Evolutionary conservation across 2,329 filamentous ascomycete genomes (phyloP).

Genomic region (Venturia nashicola): DNA sequence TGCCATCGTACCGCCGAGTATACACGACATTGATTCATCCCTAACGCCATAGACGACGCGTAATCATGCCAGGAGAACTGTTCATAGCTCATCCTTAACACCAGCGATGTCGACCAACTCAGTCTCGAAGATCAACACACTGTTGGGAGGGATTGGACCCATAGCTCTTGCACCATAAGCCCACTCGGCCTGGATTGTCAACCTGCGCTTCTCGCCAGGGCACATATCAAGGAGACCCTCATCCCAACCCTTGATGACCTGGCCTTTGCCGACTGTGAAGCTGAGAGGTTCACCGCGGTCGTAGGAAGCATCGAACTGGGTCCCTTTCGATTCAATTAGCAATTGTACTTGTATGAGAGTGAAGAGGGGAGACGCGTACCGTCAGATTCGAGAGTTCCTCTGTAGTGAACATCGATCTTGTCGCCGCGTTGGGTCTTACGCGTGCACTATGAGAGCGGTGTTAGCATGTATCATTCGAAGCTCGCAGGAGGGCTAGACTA

Average conservation of each 20-base stretch:
- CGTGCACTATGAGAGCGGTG: constrained; percentile 40
- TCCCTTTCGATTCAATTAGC: constrained; percentile 45
- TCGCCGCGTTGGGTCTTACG: constrained; percentile 62
- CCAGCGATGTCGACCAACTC: constrained; percentile 11
- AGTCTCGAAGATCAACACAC: constrained; percentile 44
- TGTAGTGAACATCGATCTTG: constrained; percentile 77
- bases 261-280: constrained; percentile 70
- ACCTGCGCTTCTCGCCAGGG: constrained; percentile 80
- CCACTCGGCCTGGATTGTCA: constrained; percentile 81
- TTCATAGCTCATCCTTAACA: constrained; percentile 11
- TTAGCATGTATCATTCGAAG: background rate
- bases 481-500: background rate
- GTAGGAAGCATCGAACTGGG: constrained; percentile 45
- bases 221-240: constrained; percentile 90
- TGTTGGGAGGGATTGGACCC: constrained; percentile 76
- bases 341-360: constrained; percentile 30
- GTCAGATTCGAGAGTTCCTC: constrained; percentile 60
- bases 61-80: background rate
- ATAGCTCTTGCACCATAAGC: constrained; percentile 70
- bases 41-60: background rate
- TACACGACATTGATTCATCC: background rate
- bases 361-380: constrained; percentile 36
- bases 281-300: constrained; percentile 64
- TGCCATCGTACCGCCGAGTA: background rate
- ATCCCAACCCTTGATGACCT: constrained; percentile 96